A percentile compares a stretch with the other conserved stretches of the same genome.
Conservation (phyloP, 208 protist species). For the Borovskyia barvae region DNA sequence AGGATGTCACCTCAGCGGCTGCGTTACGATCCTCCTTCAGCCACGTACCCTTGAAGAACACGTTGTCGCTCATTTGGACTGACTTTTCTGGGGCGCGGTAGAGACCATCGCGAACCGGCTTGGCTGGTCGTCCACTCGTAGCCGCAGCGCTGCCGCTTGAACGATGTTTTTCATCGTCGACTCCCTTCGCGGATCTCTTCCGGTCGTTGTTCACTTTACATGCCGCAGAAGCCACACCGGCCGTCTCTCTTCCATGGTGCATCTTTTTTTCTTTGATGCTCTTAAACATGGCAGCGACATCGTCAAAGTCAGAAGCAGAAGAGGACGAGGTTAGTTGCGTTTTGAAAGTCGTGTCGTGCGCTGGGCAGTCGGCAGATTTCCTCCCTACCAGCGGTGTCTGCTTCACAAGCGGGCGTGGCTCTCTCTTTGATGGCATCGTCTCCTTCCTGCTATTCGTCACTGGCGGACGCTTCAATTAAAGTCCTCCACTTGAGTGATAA, state of each 20-base stretch:
- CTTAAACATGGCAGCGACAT: slow-evolving; percentile 19
- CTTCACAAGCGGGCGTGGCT: slow-evolving; percentile 1
- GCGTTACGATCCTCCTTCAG: slow-evolving; percentile 17
- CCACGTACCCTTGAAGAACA: slow-evolving; percentile 67
- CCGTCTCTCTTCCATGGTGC: slow-evolving; percentile 1
- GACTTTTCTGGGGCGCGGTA: slow-evolving; percentile 77
- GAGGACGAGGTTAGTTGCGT: background rate
- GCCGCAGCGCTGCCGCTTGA: background rate
- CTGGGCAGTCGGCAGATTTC: background rate
- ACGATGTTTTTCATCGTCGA: too few relatives aligned
- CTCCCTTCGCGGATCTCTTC: too few relatives aligned
- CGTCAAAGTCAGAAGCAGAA: slow-evolving; percentile 11
- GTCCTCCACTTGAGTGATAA: too few relatives aligned
- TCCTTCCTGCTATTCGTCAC: too few relatives aligned
- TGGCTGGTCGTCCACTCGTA: too few relatives aligned
- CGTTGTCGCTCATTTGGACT: slow-evolving; percentile 71
- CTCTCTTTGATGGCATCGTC: slow-evolving; percentile 19
- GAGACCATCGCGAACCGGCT: slow-evolving; percentile 54
- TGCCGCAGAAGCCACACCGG: background rate
- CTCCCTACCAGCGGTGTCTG: background rate
- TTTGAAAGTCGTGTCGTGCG: background rate
- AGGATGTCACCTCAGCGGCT: background rate
- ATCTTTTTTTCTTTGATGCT: slow-evolving; percentile 19
- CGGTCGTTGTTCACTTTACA: background rate
- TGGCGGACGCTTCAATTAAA: too few relatives aligned